Evolutionary conservation across 2,329 filamentous ascomycete genomes (phyloP).

Genomic region (Ophiostoma populinum): DNA sequence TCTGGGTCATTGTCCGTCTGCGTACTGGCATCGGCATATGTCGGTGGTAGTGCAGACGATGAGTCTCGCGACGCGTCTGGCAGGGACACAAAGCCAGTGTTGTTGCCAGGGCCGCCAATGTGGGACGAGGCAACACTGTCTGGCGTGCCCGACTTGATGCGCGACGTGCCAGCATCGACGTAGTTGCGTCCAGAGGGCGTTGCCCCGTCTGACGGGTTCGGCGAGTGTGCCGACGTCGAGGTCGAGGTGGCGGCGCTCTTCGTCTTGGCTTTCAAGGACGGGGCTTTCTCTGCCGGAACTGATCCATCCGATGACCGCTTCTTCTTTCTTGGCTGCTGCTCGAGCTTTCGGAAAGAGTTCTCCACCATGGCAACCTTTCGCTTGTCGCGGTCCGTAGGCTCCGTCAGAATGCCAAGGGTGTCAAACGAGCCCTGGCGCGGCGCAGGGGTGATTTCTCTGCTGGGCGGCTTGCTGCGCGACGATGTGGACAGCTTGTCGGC

Average conservation of each 20-base stretch:
- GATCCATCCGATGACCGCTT: conserved; percentile 42
- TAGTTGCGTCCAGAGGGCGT: conserved; percentile 29
- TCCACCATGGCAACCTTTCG: conserved; percentile 50
- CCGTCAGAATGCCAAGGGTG: conserved; percentile 41
- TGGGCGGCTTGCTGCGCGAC: conserved; percentile 46
- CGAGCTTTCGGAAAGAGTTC: conserved; percentile 44
- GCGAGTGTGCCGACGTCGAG: too few relatives aligned
- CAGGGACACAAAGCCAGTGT: conserved; percentile 5
- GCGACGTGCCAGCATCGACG: conserved; percentile 34
- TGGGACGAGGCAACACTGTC: conserved; percentile 24
- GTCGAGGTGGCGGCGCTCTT: conserved; percentile 10
- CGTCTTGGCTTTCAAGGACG: conserved; percentile 13
- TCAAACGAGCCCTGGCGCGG: conserved; percentile 40
- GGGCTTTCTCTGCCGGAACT: conserved; percentile 6
- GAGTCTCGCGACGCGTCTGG: conserved; percentile 20
- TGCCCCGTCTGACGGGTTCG: too few relatives aligned
- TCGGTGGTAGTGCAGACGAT: conserved; percentile 22
- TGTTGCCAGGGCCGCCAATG: conserved; percentile 11
- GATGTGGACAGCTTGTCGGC: conserved; percentile 34
- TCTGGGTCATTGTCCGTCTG: conserved; percentile 39
- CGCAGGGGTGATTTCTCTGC: conserved; percentile 45
- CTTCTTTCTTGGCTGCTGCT: conserved; percentile 41
- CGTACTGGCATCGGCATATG: conserved; percentile 32
- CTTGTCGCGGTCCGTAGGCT: conserved; percentile 49
- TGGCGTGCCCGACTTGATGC: conserved; percentile 37